phyloP scores from a whole-genome alignment of 2,329 filamentous ascomycete genomes.

The Pseudogymnoascus sp. region DNA sequence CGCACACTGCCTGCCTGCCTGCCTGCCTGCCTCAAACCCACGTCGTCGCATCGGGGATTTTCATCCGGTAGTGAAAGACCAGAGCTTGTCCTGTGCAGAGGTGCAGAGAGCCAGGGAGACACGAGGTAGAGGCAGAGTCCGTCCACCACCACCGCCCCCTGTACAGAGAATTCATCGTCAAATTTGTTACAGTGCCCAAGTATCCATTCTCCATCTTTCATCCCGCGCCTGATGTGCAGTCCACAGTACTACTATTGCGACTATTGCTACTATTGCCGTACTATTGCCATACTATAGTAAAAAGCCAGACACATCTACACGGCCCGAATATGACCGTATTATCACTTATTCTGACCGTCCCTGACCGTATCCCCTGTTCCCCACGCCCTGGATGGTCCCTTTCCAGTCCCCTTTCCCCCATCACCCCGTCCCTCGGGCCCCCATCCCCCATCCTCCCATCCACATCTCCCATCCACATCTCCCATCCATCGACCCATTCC shows the following conservation, averaged over 20 bases:
- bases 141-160: background rate
- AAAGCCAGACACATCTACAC: background rate
- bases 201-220: background rate
- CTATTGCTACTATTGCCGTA: background rate
- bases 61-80: background rate
- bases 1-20: no score
- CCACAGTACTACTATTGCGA: no score
- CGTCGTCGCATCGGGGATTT: background rate
- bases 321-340: background rate
- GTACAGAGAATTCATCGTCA: background rate
- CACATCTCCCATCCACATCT: no score
- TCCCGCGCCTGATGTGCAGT: background rate
- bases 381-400: background rate
- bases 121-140: background rate
- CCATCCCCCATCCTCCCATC: no score
- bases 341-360: background rate
- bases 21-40: background rate
- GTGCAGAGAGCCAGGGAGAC: background rate
- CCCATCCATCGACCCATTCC: background rate
- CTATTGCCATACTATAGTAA: background rate
- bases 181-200: background rate
- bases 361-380: background rate
- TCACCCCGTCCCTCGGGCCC: background rate
- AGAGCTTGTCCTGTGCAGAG: background rate
- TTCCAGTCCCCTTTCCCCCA: background rate